Evolutionary conservation across 257 asterid species (phyloP).

Genomic region (Echium plantagineum): DNA sequence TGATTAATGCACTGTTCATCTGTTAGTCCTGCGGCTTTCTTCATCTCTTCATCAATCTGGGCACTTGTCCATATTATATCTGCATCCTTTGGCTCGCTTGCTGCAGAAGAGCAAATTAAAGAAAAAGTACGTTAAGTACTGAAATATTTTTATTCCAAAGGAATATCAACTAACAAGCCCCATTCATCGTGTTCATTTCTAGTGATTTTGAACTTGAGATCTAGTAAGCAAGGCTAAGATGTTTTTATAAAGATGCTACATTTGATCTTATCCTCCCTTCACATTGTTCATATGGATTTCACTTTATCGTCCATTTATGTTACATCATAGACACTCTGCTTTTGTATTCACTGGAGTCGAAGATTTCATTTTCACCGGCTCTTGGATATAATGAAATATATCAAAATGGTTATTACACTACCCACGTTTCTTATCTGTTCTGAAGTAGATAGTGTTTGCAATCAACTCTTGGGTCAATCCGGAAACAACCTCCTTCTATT

Average conservation of each 20-base stretch:
- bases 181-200: no score
- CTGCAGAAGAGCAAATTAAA: constrained; percentile 24
- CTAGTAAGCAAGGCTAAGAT: no score
- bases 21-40: constrained; percentile 59
- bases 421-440: no score
- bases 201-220: no score
- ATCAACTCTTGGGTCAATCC: no score
- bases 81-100: constrained; percentile 79
- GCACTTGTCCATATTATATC: constrained; percentile 82
- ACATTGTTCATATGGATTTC: not conserved
- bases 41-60: constrained; percentile 89
- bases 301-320: not conserved
- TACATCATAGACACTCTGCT: not conserved
- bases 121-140: not conserved
- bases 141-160: not conserved
- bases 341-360: no score
- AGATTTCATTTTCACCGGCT: no score
- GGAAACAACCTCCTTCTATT: no score
- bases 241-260: no score
- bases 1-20: constrained; percentile 75
- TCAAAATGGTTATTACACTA: no score
- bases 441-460: no score
- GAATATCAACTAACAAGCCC: not conserved
- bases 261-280: not conserved
- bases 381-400: no score